phyloP scores from a whole-genome alignment of 768 basidiomycete genomes.

The Amanita fuliginea region DNA sequence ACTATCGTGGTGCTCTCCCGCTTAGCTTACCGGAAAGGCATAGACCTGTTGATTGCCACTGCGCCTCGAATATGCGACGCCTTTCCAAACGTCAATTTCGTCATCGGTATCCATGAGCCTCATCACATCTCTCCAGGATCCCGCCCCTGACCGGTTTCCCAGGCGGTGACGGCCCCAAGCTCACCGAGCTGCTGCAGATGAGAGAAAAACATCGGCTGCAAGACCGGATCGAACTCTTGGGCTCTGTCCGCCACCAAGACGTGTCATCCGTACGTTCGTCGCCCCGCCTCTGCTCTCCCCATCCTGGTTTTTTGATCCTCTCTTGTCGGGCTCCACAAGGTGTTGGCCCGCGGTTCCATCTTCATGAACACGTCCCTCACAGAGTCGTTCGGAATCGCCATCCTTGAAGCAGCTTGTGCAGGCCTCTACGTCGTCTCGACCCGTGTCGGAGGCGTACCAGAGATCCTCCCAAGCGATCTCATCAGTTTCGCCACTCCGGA shows the following conservation, averaged over 20 bases:
- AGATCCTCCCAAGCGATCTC: slow-evolving; percentile 89
- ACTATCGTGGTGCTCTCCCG: slow-evolving; percentile 88
- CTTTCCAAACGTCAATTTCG: slow-evolving; percentile 81
- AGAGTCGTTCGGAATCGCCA: slow-evolving; percentile 95
- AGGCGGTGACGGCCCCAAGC: slow-evolving; percentile 94
- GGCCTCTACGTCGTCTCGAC: slow-evolving; percentile 94
- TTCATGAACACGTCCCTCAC: slow-evolving; percentile 95
- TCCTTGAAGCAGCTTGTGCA: slow-evolving; percentile 91
- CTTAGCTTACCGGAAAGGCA: slow-evolving; percentile 90
- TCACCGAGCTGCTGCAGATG: slow-evolving; percentile 92
- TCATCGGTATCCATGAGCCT: slow-evolving; percentile 51
- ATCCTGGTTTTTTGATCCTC: background rate
- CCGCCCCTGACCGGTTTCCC: slow-evolving; percentile 2
- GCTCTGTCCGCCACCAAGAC: slow-evolving; percentile 68
- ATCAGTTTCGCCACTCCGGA: slow-evolving; percentile 92
- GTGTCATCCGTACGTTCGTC: slow-evolving; percentile 58
- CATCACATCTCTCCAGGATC: background rate
- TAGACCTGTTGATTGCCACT: slow-evolving; percentile 89
- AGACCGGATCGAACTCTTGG: slow-evolving; percentile 86
- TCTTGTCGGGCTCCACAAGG: slow-evolving; percentile 28
- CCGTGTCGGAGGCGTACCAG: slow-evolving; percentile 90
- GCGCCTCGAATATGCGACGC: slow-evolving; percentile 80
- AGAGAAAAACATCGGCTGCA: slow-evolving; percentile 83
- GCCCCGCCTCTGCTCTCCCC: background rate
- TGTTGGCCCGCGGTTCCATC: slow-evolving; percentile 79